Evolutionary conservation across 2,329 filamentous ascomycete genomes (phyloP), one percentile per base, ranked within the genome.

Genomic region (Phyllosticta capitalensis): DNA sequence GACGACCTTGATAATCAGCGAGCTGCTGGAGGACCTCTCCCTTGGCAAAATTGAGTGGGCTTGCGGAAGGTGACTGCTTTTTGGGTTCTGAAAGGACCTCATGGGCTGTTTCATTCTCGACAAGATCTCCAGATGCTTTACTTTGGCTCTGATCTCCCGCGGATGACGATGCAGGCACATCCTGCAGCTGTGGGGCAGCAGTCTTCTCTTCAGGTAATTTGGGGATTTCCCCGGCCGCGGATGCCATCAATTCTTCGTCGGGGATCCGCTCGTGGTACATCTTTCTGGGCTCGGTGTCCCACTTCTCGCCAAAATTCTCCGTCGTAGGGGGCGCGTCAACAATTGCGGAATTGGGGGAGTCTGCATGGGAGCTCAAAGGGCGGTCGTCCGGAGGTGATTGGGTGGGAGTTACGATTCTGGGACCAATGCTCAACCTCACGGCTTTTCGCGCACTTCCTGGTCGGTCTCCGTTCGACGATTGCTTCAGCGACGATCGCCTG

Each of bases 401-500:
- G 21, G 58, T 60, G 6, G 58, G 58, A 1, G 58, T 60, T 33
- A 60, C 58, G 14, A 60, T 60, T 19, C 49, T 56, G 14, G 54
- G 54, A 9, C 58, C 58, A 17, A 60, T 12, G 21, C 58, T 60
- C 49, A 60, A 48, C 22, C 58, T 54, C 7, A 60, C 58, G n/a
- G 54, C 58, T 45, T 60, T 60, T 3, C 58, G 58, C 7, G 52
- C 52, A n/a, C 58, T 60, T 30, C 54, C 54, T 17, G 58, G 30
- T n/a, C 58, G 50, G 19, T 60, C 54, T n/a, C 58, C 58, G 14
- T 49, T 53, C 24, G 58, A 56, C 10, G 52, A 9, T 10, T 56
- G 58, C 28, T 60, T 60, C 33, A 60, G 54, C 22, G 58, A 60
- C 22, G 58, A 60, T 6, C 58, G 58, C 9, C 58, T 55, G 54